Percentiles rank a stretch among this genome's conserved stretches.
phyloP scores from a whole-genome alignment of 768 basidiomycete species.

The Sarcomyxa edulis region DNA sequence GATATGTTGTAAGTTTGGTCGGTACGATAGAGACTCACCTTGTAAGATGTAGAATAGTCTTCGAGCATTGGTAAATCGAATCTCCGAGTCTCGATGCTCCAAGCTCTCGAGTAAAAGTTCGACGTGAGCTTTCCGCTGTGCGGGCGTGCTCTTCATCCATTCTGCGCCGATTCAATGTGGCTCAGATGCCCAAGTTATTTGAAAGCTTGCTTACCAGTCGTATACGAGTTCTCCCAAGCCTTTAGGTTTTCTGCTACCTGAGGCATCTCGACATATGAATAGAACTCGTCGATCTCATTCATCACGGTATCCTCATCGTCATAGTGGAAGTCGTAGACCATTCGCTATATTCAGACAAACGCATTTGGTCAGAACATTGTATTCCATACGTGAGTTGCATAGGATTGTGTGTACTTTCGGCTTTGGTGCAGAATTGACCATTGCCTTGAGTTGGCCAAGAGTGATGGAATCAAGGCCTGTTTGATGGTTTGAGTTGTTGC shows the following conservation, averaged over 20 bases:
- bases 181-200: conserved; percentile 4
- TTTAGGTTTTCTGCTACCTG: conserved; percentile 84
- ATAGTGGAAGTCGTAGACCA: conserved; percentile 87
- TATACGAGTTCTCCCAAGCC: conserved; percentile 83
- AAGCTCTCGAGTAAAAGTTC: conserved; percentile 81
- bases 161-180: conserved; percentile 35
- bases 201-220: conserved; percentile 49
- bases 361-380: conserved; percentile 10
- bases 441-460: conserved; percentile 73
- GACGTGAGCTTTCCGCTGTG: conserved; percentile 66
- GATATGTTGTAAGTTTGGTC: background rate
- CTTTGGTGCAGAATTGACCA: conserved; percentile 65
- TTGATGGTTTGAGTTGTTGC: conserved; percentile 21
- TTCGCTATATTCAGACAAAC: conserved; percentile 62
- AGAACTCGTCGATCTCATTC: conserved; percentile 97
- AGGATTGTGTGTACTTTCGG: conserved; percentile 52
- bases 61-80: conserved; percentile 83
- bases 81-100: conserved; percentile 80
- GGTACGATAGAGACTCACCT: conserved; percentile 42
- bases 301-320: conserved; percentile 95
- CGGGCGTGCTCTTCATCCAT: conserved; percentile 68
- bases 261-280: conserved; percentile 93
- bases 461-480: conserved; percentile 67
- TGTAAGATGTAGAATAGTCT: conserved; percentile 88
- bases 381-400: conserved; percentile 6